Evolutionary conservation across 495 filamentous ascomycete species (phyloP), one percentile per base, ranked within the genome.

Genomic region (Cercophora sp.): DNA sequence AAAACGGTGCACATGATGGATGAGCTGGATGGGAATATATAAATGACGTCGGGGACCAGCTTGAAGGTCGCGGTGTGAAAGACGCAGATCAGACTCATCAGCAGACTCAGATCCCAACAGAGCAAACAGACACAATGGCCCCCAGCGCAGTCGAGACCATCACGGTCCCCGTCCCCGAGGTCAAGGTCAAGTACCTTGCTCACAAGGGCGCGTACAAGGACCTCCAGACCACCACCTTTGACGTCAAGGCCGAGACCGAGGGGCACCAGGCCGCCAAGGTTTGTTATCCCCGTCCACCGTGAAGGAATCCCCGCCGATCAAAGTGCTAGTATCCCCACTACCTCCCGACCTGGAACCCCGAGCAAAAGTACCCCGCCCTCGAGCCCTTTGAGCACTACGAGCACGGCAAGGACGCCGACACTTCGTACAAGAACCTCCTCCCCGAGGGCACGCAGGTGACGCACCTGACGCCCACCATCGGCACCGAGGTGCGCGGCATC

Each of bases 401-500:
- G 39, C 87, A 84, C 60, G 88, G 87, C 47, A 79, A 79, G 46
- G 77, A 84, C 51, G 87, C 89, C 26, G 86, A 92, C 64, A 69
- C 78, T 9, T 69, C 73, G 8, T 87, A 80, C 62, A 77, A 78
- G 5, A 84, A 91, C 37, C 82, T 94, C 3, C 77, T 93, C 13
- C 62, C 73, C 2, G 57, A 67, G 20, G 74, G 72, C 20, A 73
- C 74, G 8, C 58, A 74, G 19, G 67, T 80, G 18, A 71, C 62
- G 6, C 71, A 90, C 46, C 72, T 91, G 15, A 89, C 87, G 2
- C 83, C 86, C 3, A 82, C 79, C 43, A 89, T 86, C 57, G 89
- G 89, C 35, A 82, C 85, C 10, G 87, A 89, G 69, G 75, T 95
- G 35, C 72, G 68, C n/a, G 88, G 88, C 24, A 73, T 91, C 13